These are phyloP conservation scores for Piloderma croceum DNA, from an alignment of 768 basidiomycete genomes.

Conservation along the genomic window DNA sequence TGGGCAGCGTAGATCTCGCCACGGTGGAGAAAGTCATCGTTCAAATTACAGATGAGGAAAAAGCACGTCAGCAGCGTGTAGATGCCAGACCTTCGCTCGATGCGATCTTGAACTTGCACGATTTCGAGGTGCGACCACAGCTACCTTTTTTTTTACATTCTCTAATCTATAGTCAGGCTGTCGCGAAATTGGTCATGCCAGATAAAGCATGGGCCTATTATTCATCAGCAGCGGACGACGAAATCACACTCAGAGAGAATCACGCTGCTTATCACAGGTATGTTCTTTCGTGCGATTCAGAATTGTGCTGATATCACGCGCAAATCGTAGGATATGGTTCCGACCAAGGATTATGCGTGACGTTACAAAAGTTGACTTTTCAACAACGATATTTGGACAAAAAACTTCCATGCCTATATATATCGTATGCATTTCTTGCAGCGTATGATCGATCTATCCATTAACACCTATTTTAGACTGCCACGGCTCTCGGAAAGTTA, in stretches of 20 bases:
- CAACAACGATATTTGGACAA: conserved; percentile 75
- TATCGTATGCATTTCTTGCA: conserved; percentile 45
- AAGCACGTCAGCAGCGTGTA: conserved; percentile 56
- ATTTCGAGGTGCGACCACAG: conserved; percentile 68
- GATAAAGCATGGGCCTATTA: conserved; percentile 96
- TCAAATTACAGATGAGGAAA: conserved; percentile 65
- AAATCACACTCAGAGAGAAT: conserved; percentile 86
- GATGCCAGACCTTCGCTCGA: conserved; percentile 63
- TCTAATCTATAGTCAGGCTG: conserved; percentile 44
- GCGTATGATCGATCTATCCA: neutral
- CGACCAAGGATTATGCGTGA: conserved; percentile 81
- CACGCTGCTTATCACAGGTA: conserved; percentile 88
- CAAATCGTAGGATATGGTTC: conserved; percentile 71
- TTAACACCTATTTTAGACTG: conserved; percentile 39
- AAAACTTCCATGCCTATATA: conserved; percentile 73
- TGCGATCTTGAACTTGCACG: conserved; percentile 85
- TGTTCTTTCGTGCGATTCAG: conserved; percentile 3
- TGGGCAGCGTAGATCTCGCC: conserved; percentile 66
- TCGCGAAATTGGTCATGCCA: conserved; percentile 76
- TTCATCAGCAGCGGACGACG: conserved; percentile 94
- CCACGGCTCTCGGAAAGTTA: conserved; percentile 87
- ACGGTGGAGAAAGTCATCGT: conserved; percentile 62
- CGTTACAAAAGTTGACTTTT: conserved; percentile 82
- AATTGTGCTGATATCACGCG: neutral
- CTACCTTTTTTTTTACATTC: conserved; percentile 2